Base-by-base conservation (phyloP, 352 stramenopile genomes). In the Pythium utonaiense region DNA sequence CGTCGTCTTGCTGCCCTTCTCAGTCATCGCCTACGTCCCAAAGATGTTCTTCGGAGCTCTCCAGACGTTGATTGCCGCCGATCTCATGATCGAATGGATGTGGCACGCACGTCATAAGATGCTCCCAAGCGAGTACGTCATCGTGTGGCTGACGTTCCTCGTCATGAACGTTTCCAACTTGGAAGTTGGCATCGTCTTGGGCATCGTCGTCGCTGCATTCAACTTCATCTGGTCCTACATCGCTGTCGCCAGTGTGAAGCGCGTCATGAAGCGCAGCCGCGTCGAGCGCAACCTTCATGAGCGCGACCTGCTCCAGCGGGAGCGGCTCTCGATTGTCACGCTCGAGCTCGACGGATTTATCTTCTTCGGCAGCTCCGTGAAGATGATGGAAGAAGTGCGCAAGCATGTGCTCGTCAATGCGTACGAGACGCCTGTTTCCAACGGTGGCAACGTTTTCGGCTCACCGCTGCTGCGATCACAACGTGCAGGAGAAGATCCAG, bases 11-110 rank as follows among this genome's bases (percentile, higher is more conserved):
- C 77, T 94, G 19, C 96, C 96, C 6, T 86, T 99, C 57, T 96
- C 96, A 24, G 86, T 99, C 50, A 93, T 99, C 40, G 85, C 90
- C 9, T 98, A 93, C 67, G 78, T 99, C 14, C 97, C 97, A 2
- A 98, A 98, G 66, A 88, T 98, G 53, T 99, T 99, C 70, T 99
- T 99, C 61, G 97, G 96, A 13, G 96, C 91, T 14, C 71, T 99
- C 14, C 86, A 99, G 55, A 95, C 98, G 30, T 90, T 99, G 54
- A 98, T 99, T 67, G 96, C 93, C 40, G 72, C 96, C 6, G 96
- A 99, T 66, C 74, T 99, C 13, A 96, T 99, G 88, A 81, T 91
- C 52, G 97, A 99, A 74, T 99, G 97, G 97, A 88, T 93, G 59
- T 90, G 80, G 70, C 86, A 93, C 57, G 84, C 86, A 27, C 81